Base-by-base conservation (phyloP, 805 yeast species). In the Candida pini region DNA sequence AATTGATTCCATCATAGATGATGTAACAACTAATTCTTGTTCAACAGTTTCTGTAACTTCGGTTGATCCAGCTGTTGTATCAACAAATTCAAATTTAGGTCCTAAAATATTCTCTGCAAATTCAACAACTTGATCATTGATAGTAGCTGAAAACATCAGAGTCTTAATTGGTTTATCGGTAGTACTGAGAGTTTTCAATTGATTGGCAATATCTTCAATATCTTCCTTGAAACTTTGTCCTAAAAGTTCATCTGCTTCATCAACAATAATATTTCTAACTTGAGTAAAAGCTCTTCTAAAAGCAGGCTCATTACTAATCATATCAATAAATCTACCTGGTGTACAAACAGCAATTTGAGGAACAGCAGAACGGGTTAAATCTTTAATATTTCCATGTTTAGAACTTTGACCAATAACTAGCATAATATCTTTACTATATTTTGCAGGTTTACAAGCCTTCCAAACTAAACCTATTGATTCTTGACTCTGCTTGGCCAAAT, bases 241-340 rank as follows among this genome's bases (percentile, higher is more conserved):
- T 40, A 89, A 68, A 33, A 89, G 63, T 48, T 92, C 74, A 62
- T 89, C 97, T 25, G 96, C 96, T 64, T 89, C 97, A 58, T 89
- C 97, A 43, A 86, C 75, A 26, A 88, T 80, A 41, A 84, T 68
- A 49, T 79, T 74, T 39, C 70, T 71, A 36, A 89, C 65, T 34
- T 65, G 58, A 26, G 58, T 54, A 56, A 87, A 79, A 26, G 69
- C 60, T 8, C 61, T 56, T 16, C 60, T 58, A 14, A 74, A 68
- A 12, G 54, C 57, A 19, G 58, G 62, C 17, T 67, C 70, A 37
- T 69, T 69, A 25, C 60, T 51, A 30, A 86, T 56, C 41, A 78
- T 64, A 48, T 80, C 94, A 35, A 69, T 54, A 37, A 88, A 68
- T 60, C 96, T 74, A 45, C 96, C 96, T 1, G 97, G 97, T 5